phyloP scores from a whole-genome alignment of 208 protist species.

The Leishmania amazonensis region DNA sequence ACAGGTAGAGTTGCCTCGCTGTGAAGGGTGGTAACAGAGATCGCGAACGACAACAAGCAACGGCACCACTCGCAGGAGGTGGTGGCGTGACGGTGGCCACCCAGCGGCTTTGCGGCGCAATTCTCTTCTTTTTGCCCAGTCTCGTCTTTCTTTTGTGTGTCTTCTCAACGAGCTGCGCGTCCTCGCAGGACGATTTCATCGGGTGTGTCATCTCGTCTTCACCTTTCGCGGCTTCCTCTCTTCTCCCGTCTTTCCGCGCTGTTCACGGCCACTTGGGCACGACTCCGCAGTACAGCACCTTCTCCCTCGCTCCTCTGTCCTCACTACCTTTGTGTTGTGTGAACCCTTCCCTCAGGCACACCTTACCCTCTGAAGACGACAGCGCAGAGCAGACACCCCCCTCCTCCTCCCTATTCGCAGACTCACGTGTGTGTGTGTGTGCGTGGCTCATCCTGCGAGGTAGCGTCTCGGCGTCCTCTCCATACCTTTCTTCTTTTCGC shows the following conservation, averaged over 20 bases:
- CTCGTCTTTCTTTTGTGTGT: not conserved
- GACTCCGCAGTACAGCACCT: not conserved
- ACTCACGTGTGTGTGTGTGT: not conserved
- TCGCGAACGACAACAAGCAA: not conserved
- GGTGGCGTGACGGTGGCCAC: not conserved
- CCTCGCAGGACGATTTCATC: not conserved
- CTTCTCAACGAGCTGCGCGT: not conserved
- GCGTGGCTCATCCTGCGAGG: not conserved
- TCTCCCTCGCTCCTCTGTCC: not conserved
- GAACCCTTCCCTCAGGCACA: not conserved
- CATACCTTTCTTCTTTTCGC: not conserved
- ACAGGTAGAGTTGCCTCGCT: not conserved
- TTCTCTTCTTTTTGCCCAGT: slow-evolving; percentile 16
- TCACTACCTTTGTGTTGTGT: not conserved
- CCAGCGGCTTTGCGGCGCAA: too few relatives aligned
- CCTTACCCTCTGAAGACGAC: not conserved
- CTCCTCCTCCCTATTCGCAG: not conserved
- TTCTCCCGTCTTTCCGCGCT: not conserved
- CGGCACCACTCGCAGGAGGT: not conserved
- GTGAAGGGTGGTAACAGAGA: not conserved
- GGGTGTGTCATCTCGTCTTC: not conserved
- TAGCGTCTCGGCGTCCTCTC: not conserved
- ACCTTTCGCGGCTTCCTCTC: not conserved
- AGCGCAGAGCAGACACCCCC: not conserved
- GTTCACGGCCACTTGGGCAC: not conserved